phyloP scores from a whole-genome alignment of 768 basidiomycete species.

The Mycena floridula region DNA sequence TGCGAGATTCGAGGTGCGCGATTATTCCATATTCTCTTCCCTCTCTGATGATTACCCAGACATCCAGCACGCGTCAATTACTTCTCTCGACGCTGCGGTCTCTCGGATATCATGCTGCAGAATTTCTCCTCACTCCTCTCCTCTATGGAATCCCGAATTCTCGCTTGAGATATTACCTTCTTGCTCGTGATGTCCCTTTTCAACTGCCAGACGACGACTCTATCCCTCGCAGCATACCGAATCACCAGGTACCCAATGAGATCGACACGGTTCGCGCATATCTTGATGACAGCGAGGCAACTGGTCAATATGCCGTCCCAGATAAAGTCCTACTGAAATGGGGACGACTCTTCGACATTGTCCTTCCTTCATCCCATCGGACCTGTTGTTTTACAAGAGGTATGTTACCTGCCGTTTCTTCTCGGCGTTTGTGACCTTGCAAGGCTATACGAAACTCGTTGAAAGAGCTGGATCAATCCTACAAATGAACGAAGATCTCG shows the following conservation, averaged over 20 bases:
- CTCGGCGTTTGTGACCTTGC: not conserved
- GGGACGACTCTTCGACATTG: conserved; percentile 79
- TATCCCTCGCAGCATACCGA: not conserved
- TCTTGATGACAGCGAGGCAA: conserved; percentile 27
- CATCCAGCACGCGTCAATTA: conserved; percentile 54
- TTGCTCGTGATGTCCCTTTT: conserved; percentile 49
- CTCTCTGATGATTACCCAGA: conserved; percentile 6
- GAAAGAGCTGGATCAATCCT: conserved; percentile 76
- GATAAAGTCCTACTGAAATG: conserved; percentile 65
- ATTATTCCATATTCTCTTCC: conserved; percentile 3
- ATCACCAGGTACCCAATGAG: not conserved
- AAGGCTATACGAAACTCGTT: conserved; percentile 72
- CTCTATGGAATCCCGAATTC: conserved; percentile 83
- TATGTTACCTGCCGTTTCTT: conserved; percentile 17
- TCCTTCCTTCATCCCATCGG: conserved; percentile 51
- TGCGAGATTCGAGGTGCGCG: conserved; percentile 71
- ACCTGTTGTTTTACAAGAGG: conserved; percentile 83
- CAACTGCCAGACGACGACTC: not conserved
- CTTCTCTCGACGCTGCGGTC: conserved; percentile 45
- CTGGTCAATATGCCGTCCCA: conserved; percentile 36
- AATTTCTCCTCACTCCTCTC: conserved; percentile 67
- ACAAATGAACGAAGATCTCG: conserved; percentile 60
- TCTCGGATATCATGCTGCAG: conserved; percentile 51
- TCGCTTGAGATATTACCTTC: conserved; percentile 71
- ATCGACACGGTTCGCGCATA: conserved; percentile 29